Base-by-base conservation (phyloP, 164 flowering plant species). In the Vitis cinerea region DNA sequence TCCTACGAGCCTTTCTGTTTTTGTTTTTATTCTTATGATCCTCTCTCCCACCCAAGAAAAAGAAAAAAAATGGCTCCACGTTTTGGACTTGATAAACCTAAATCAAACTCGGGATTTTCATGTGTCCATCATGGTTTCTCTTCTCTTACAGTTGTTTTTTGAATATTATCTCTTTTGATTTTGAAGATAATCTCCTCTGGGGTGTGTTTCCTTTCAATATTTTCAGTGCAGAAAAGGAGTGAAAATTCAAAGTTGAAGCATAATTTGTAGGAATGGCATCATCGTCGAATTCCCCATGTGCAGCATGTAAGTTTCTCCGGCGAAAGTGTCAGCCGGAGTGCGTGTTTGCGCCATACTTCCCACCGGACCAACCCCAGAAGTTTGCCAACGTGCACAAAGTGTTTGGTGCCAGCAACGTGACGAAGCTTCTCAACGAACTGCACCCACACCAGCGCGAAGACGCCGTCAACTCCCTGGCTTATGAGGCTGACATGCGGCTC, bases 321-420 rank as follows among this genome's bases (percentile, higher is more conserved):
- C 85, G 97, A 1, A 92, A 88, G 54, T 92, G 97, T 80, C 91
- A 82, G 50, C 92, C 92, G n/a, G 95, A 92, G 77, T 92, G 97
- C 53, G 97, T 88, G 0, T 92, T 92, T 52, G 95, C 97, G 0
- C 97, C 97, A 0, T 92, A 92, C 66, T 92, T 92, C 78, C 97
- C 97, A 7, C 97, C 97, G n/a, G 97, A 92, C 69, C 91, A 92
- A 78, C 97, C 97, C 1, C 92, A 88, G 63, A 92, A 92, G 65
- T 92, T 92, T 17, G 90, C 92, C 10, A 88, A 87, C 73, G 97
- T 91, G 4, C 97, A 91, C 88, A 91, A 87, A 70, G 94, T 91
- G 23, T 91, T 90, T 66, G 97, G 97, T 1, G 97, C 97, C 4
- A 88, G 93, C 83, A 92, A 92, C 66, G 93, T 92, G 11, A 90